These are phyloP conservation scores for Paracamarosporium sp. DNA, from an alignment of 2,329 filamentous ascomycete genomes.

Conservation along the genomic window DNA sequence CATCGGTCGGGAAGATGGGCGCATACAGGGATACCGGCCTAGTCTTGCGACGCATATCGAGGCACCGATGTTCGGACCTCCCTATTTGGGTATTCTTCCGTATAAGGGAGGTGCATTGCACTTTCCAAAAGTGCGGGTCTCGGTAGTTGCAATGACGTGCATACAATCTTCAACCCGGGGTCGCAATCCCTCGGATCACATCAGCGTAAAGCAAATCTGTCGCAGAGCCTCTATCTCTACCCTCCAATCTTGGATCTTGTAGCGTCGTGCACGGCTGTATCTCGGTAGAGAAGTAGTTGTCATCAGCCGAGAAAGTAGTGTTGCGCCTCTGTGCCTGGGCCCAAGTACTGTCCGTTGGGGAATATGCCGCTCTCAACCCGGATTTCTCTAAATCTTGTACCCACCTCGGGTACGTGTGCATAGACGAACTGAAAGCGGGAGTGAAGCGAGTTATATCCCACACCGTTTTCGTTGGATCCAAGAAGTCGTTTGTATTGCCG, in stretches of 20 bases:
- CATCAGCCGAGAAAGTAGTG: constrained; percentile 12
- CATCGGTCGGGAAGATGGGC: no score
- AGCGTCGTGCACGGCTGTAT: constrained; percentile 16
- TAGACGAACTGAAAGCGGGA: constrained; percentile 18
- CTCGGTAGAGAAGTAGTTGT: constrained; percentile 13
- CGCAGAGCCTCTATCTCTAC: constrained; percentile 23
- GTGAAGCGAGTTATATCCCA: constrained; percentile 27
- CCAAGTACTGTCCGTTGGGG: constrained; percentile 20
- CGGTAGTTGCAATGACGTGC: background rate
- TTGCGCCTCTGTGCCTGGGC: constrained; percentile 10
- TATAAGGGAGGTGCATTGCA: background rate
- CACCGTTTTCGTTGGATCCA: constrained; percentile 24
- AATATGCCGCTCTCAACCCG: constrained; percentile 18
- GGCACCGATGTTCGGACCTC: background rate
- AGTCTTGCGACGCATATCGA: no score
- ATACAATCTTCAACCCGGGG: constrained; percentile 10
- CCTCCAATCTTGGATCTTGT: constrained; percentile 16
- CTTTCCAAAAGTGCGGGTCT: background rate
- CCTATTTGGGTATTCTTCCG: background rate
- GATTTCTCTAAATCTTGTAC: constrained; percentile 24
- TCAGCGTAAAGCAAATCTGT: constrained; percentile 27
- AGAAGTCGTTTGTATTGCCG: constrained; percentile 25
- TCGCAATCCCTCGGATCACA: constrained; percentile 19
- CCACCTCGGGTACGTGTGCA: constrained; percentile 25
- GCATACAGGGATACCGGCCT: no score